Conservation (phyloP, 75 land plant genomes). For the Sequoiadendron giganteum region DNA sequence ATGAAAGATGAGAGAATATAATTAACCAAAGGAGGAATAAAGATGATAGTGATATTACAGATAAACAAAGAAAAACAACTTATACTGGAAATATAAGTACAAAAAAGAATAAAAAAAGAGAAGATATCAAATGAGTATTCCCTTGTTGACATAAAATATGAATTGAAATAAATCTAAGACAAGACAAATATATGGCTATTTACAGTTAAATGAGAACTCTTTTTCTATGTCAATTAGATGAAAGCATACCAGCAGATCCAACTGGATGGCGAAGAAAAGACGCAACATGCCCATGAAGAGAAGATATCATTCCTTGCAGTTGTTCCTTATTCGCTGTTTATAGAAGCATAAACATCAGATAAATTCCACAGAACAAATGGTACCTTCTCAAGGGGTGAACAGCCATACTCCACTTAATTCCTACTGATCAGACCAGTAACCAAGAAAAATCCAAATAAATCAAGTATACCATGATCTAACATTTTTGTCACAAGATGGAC, state of each 20-base stretch:
- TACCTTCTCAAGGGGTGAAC: not conserved
- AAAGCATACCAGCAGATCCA: conserved; percentile 82
- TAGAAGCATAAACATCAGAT: not conserved
- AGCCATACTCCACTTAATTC: not conserved
- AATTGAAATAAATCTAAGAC: not conserved
- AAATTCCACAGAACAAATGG: not conserved
- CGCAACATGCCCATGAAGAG: conserved; percentile 92
- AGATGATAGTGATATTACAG: not conserved
- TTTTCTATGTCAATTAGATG: not conserved
- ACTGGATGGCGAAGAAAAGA: conserved; percentile 90
- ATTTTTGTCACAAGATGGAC: conserved; percentile 86
- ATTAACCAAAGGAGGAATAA: not conserved
- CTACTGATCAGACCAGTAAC: not conserved
- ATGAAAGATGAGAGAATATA: not conserved
- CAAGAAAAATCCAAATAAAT: not conserved
- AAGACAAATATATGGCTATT: not conserved
- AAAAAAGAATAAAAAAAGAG: not conserved
- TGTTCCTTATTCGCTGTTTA: conserved; percentile 81
- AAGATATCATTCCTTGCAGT: conserved; percentile 75
- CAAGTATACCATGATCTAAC: conserved; percentile 79
- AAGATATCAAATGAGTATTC: not conserved
- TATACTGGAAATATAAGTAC: conserved; percentile 1
- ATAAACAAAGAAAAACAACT: not conserved
- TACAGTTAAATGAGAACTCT: not conserved
- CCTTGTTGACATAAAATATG: not conserved